Base-by-base conservation (phyloP, 345 rosid species). In the Arabidopsis suecica region DNA sequence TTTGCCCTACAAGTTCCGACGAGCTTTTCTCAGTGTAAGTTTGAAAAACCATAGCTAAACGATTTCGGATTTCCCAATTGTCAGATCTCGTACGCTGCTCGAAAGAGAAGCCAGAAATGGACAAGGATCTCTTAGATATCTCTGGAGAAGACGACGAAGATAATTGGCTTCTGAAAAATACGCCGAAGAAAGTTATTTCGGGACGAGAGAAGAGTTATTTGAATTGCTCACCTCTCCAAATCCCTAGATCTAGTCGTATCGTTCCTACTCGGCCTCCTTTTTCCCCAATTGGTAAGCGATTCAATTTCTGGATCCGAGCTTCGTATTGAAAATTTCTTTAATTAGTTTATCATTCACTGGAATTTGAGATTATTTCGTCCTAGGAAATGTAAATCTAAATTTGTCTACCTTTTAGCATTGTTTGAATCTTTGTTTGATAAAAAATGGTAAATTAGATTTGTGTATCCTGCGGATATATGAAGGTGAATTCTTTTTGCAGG, bases 121-220 rank as follows among this genome's bases (percentile, higher is more conserved):
- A 87, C 37, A 61, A 81, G 18, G 89, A 88, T 81, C 88, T 83
- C 34, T 73, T 88, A 44, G 96, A 93, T 83, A 84, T 93, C 54
- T 86, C 89, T 4, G 84, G 83, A 0, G 91, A 78, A 77, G 98
- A 93, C 67, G 98, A 93, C 53, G 90, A 82, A 69, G 75, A 71
- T 55, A 22, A 58, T 13, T 86, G 87, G 61, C 78, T 89, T 47
- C 88, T 86, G 9, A 87, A 71, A 47, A 72, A 74, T 25, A 56
- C 75, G 60, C 81, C 80, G 25, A 55, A 36, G 53, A 85, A 67
- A 32, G 74, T 25, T 40, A 51, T 30, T 32, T 7, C 73, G 37
- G 22, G 62, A n/a, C 63, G 75, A 30, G 47, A n/a, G 14, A 79
- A 25, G 58, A 49, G 83, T 65, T 72, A 22, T 68, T 84, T 91